Base-by-base conservation (phyloP, 2,329 filamentous ascomycete species). In the Fusarium keratoplasticum region DNA sequence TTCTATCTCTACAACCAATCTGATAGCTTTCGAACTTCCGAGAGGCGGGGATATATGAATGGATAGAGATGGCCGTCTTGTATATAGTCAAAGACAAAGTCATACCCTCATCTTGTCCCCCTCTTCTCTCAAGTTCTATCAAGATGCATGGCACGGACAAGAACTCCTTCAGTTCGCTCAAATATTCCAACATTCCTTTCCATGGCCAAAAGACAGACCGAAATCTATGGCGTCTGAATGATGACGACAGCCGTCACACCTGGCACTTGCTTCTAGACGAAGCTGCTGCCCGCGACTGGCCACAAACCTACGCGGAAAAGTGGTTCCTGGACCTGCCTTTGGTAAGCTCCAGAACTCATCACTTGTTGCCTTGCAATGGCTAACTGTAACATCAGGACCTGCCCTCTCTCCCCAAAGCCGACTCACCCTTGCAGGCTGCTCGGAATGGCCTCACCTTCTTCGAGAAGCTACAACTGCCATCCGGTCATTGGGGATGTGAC, bases 401-500 rank as follows among this genome's bases (percentile, higher is more conserved):
- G 6, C 94, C 95, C 1, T 84, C 90, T 6, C 89, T 98, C 0
- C 90, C 92, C 27, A 84, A 87, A 67, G 87, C 95, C 2, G 89
- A 90, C 70, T 95, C 88, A 3, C 92, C 95, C 5, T 87, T 96
- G 64, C 90, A 96, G 73, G 87, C 94, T 7, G 94, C 94, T 6
- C 86, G 88, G 67, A 98, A 98, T 84, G 95, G 93, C 40, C 87
- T 98, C 62, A 86, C 89, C 4, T 98, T 97, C 86, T 97, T 97
- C 84, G 93, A 95, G 61, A 89, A 95, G 72, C 89, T 98, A 25
- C 96, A 99, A 81, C 88, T 98, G 1, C 91, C 92, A 11, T 92
- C 94, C 1, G 96, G 96, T 5, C 94, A 98, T 79, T 99, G 96
- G 96, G 96, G 88, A 6, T 98, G 95, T 84, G 96, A 98, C 82